Base-by-base conservation (phyloP, 2,329 filamentous ascomycete species). In the Colletotrichum karsti region DNA sequence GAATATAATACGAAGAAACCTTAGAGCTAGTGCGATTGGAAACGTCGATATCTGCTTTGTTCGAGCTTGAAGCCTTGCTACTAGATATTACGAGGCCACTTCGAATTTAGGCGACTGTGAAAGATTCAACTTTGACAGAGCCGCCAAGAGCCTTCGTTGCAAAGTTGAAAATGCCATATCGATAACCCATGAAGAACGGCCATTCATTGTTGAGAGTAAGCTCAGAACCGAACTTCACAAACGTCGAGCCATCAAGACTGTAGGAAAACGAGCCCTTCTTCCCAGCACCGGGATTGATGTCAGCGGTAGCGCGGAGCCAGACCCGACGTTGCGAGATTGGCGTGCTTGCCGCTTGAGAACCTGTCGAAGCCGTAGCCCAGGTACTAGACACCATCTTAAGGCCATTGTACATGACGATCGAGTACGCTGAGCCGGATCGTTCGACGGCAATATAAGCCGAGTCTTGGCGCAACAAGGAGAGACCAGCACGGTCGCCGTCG, bases 361-460 rank as follows among this genome's bases (percentile, higher is more conserved):
- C 64, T 5, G 24, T 22, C 4, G 64, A 60, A 33, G 41, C 5
- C 7, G 13, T 30, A 1, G 58, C 37, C n/a, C 18, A 74, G 72
- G 0, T 68, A n/a, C n/a, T n/a, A 69, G 42, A 69, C 73, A 4
- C 73, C 63, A 39, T 39, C 46, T 37, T 35, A 46, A 46, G 20
- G 15, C 42, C 20, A 22, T 22, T 22, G 18, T 22, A 22, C 10
- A 46, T 10, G 24, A 46, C 24, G 42, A 46, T 46, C 3, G 20
- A 1, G 20, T 24, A 46, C 9, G 42, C 42, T 18, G 12, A 1
- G 1, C 42, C 42, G 42, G 42, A 24, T 13, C 42, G 42, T 4
- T 71, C 82, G 70, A 89, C 73, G 1, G 84, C 86, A 28, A 89
- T 85, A 72, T 83, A 89, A 1, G 84, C 84, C 0, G 82, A 82